Evolutionary conservation across 371 early-diverging fungal species (phyloP).

Genomic region (Haplosporangium sp.): DNA sequence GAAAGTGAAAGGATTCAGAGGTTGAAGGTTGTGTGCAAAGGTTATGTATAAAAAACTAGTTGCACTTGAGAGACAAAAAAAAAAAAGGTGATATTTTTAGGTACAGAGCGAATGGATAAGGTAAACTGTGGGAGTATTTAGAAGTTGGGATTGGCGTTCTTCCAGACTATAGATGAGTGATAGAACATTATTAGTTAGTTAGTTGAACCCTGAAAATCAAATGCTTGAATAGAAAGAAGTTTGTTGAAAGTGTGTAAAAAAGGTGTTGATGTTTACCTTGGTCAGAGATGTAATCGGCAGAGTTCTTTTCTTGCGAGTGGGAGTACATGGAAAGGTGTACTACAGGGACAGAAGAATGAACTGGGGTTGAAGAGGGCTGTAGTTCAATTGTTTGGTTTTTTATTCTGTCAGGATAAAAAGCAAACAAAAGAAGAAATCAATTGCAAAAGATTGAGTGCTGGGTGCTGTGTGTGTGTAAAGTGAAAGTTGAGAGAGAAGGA

Average conservation of each 20-base stretch:
- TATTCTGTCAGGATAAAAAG: conserved; percentile 39
- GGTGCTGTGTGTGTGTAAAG: conserved; percentile 1
- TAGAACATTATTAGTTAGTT: conserved; percentile 17
- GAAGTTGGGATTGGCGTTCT: conserved; percentile 48
- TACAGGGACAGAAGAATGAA: conserved; percentile 21
- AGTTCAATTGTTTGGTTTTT: conserved; percentile 18
- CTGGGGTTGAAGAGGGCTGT: conserved; percentile 1
- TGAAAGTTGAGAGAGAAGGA: conserved; percentile 1
- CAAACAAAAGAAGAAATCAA: conserved; percentile 7
- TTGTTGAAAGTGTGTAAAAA: too few relatives aligned
- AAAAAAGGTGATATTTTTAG: conserved; percentile 3
- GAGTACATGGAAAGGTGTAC: conserved; percentile 76
- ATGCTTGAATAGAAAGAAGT: too few relatives aligned
- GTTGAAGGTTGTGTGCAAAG: conserved; percentile 24
- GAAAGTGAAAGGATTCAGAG: conserved; percentile 8
- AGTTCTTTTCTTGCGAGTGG: conserved; percentile 85
- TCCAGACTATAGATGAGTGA: conserved; percentile 58
- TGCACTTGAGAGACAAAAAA: conserved; percentile 26
- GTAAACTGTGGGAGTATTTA: conserved; percentile 14
- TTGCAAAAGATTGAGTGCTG: background rate
- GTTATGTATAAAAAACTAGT: conserved; percentile 18
- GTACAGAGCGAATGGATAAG: conserved; percentile 6
- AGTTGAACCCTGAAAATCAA: too few relatives aligned
- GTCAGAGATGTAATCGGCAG: conserved; percentile 87
- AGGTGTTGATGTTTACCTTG: conserved; percentile 63